A percentile compares a stretch with the other conserved stretches of the same genome.
These are phyloP conservation scores for Sanguinoderma infundibulare DNA, from an alignment of 1,284 basidiomycete species.

Conservation along the genomic window DNA sequence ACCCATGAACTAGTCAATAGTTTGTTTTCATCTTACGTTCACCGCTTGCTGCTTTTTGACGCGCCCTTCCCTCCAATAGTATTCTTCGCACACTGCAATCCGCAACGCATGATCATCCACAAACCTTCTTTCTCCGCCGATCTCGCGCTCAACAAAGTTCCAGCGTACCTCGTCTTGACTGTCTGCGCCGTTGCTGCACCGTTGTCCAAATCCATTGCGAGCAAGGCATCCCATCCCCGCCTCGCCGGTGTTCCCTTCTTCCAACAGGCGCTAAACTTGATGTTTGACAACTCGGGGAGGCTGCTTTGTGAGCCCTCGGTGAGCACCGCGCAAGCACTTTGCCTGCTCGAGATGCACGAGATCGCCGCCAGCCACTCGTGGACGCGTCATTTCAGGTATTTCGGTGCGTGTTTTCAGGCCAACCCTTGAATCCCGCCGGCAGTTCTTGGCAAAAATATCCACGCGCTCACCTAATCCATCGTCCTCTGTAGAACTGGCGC, in stretches of 20 bases:
- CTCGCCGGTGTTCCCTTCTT: slow-evolving; percentile 74
- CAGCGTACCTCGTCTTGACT: slow-evolving; percentile 68
- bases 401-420: slow-evolving; percentile 33
- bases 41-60: slow-evolving; percentile 3
- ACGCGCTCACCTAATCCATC: neutral
- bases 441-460: neutral
- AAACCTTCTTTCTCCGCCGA: slow-evolving; percentile 72
- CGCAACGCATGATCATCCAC: slow-evolving; percentile 73
- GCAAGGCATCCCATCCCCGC: slow-evolving; percentile 60
- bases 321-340: slow-evolving; percentile 72
- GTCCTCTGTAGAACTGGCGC: slow-evolving; percentile 54
- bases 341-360: slow-evolving; percentile 71
- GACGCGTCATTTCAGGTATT: slow-evolving; percentile 40
- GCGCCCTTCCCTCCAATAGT: slow-evolving; percentile 44
- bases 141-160: slow-evolving; percentile 66
- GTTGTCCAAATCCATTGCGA: slow-evolving; percentile 65
- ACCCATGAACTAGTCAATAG: slow-evolving; percentile 77
- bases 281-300: slow-evolving; percentile 69
- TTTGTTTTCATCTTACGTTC: slow-evolving; percentile 41
- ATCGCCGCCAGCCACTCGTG: slow-evolving; percentile 49
- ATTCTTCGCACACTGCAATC: slow-evolving; percentile 82
- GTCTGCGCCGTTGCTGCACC: slow-evolving; percentile 79
- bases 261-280: slow-evolving; percentile 64
- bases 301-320: slow-evolving; percentile 59
- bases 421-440: neutral